Evolutionary conservation across 352 stramenopile species (phyloP), one percentile per base, ranked within the genome.

Genomic region (Phytophthora melonis): DNA sequence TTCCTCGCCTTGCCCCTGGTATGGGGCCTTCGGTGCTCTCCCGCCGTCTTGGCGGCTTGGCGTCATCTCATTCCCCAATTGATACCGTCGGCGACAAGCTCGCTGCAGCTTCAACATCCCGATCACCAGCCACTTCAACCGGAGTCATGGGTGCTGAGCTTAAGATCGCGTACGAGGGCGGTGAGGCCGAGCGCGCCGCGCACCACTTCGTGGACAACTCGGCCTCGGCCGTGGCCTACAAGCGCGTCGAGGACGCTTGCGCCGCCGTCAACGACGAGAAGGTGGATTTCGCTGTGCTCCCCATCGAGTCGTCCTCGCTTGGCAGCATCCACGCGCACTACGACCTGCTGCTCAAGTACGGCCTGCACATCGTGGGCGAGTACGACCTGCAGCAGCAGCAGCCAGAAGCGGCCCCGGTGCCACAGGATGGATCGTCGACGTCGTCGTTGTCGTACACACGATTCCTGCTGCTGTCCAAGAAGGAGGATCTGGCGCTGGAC

Each of bases 271-370:
- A 87, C 43, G 64, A 83, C 53, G 88, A 93, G 34, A 90, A 98
- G 61, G 94, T 89, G 59, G 94, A 99, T 73, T 99, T 98, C 81
- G 95, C 87, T 10, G 90, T 98, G 47, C 67, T 99, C 6, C 95
- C 97, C 23, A 97, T 99, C 60, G 97, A 99, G 82, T 99, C 98
- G 76, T 98, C 93, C n/a, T 80, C 99, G 49, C 94, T 93, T 39
- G 97, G 97, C 27, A 98, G 88, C 30, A 99, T 99, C 73, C 97
- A 99, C 80, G 92, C 97, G 56, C 99, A 99, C 79, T 99, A 99
- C 80, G 88, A 96, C 69, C 68, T 96, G 64, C 58, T 94, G 62
- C 77, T 95, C 53, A 88, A 89, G 75, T 89, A 89, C 72, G 81
- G 77, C 0, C 70, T 95, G 41, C 79, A 91, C 66, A 82, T 95